Evolutionary conservation across 202 grass and related monocot species (phyloP), one percentile per base, ranked within the genome.

Genomic region (Schoenoplectus triqueter): DNA sequence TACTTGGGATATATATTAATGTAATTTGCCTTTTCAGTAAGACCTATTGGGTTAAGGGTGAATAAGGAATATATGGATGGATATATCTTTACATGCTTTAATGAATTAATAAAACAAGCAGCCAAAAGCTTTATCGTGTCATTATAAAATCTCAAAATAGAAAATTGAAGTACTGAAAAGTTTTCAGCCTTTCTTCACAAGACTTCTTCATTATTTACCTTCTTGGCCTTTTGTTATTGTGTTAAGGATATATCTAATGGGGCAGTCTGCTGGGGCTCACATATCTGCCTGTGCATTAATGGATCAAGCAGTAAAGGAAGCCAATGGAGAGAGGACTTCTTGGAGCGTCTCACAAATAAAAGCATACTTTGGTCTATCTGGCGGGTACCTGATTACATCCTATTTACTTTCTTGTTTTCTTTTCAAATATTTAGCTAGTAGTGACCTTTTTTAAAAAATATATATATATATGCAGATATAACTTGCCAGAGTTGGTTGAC

Each of bases 241-340:
- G n/a, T 83, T n/a, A 69, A 99, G 96, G 87, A 88, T 99, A 66
- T 92, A 94, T 88, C 88, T 99, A 84, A 95, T 99, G 88, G 96
- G 96, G 21, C 95, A 98, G 85, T 99, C 96, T 76, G 96, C 96
- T 69, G 96, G 96, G 85, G 93, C 96, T 80, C 96, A 99, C 88
- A 99, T 99, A 82, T 68, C 91, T 80, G 93, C 96, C 19, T 96
- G 96, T 85, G 78, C 76, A 56, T 93, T 96, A 64, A 78, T 99
- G 87, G 84, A 86, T 68, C 93, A 95, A 72, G 88, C 91, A 88
- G 63, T 87, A 67, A 96, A 83, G 86, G 91, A 99, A 91, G 84
- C 93, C 68, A 82, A 85, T 20, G 91, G 91, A 50, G 86, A 94
- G 18, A 84, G 78, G 47, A 82, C 90, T 86, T 88, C 78, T 85